These are phyloP conservation scores for Mycena venus DNA, from an alignment of 768 basidiomycete species.

Conservation along the genomic window DNA sequence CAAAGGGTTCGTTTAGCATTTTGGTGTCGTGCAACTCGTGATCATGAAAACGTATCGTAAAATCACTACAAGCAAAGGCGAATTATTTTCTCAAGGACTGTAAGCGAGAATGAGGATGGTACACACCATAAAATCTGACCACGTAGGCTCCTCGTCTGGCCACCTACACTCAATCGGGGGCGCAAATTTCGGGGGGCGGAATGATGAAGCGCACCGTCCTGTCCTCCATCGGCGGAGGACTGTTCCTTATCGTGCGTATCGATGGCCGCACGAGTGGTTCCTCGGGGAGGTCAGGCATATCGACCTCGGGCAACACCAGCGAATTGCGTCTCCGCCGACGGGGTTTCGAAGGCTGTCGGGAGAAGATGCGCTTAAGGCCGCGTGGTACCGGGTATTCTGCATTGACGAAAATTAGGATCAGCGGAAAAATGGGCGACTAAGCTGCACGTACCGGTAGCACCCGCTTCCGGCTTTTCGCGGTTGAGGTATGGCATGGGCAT, in stretches of 20 bases:
- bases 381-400: not conserved
- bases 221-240: not conserved
- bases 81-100: not conserved
- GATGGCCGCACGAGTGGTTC: not conserved
- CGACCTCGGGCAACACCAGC: constrained; percentile 12
- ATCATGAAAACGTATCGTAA: not conserved
- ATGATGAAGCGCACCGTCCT: not conserved
- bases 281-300: not conserved
- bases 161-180: not conserved
- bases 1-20: too few species aligned
- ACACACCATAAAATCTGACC: constrained; percentile 16
- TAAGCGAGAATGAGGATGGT: not conserved
- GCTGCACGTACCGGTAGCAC: not conserved
- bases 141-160: not conserved
- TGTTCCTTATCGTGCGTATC: not conserved
- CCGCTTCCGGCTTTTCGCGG: not conserved
- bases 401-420: not conserved
- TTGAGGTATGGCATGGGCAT: constrained; percentile 11
- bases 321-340: not conserved
- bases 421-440: too few species aligned
- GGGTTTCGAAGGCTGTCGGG: not conserved
- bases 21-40: too few species aligned
- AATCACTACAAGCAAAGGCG: not conserved
- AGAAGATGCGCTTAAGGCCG: not conserved
- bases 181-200: not conserved